Evolutionary conservation across 2,329 filamentous ascomycete genomes (phyloP), one percentile per base, ranked within the genome.

Genomic region (Shiraia bambusicola): DNA sequence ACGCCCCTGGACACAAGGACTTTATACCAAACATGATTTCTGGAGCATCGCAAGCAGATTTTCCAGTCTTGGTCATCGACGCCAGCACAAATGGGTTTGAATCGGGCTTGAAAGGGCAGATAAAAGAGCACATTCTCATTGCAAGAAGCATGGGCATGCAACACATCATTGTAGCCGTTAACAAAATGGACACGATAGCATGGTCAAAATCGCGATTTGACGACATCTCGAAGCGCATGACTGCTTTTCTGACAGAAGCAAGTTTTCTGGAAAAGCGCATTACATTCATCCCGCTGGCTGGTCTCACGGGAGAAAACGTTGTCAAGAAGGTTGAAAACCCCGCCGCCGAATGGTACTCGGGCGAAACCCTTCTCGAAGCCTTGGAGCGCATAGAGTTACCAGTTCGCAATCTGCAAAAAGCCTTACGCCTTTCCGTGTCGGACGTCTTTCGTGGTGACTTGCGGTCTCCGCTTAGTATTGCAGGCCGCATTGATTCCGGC

Each of bases 21-120:
- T 98, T 97, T 63, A 90, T 98, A 14, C 93, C 93, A 1, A 98
- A 96, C 67, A 98, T 98, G 93, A 96, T 98, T 65, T 92, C 92
- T 2, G 93, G 93, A 11, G 90, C 92, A 3, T 93, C 88, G 45
- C 92, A 96, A 69, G 94, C 93, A 8, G 93, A 98, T 66, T 93
- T 97, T 68, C 93, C 91, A 0, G 86, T 98, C 1, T 75, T 98
- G 3, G 93, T 98, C 14, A 88, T 98, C 46, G 93, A 98, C 65
- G 87, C 92, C 4, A 86, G 87, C 43, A 88, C 82, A 0, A 93
- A 92, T 25, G 91, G 91, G 25, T 96, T 97, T 53, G 93, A 98
- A 66, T 90, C 89, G 3, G 94, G 93, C 0, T 74, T 97, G 24
- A 92, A 87, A 62, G 93, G 93, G 0, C 93, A 98, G 65, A 98